Conservation (phyloP, 2,329 filamentous ascomycete species). For the Nigrospora oryzae region DNA sequence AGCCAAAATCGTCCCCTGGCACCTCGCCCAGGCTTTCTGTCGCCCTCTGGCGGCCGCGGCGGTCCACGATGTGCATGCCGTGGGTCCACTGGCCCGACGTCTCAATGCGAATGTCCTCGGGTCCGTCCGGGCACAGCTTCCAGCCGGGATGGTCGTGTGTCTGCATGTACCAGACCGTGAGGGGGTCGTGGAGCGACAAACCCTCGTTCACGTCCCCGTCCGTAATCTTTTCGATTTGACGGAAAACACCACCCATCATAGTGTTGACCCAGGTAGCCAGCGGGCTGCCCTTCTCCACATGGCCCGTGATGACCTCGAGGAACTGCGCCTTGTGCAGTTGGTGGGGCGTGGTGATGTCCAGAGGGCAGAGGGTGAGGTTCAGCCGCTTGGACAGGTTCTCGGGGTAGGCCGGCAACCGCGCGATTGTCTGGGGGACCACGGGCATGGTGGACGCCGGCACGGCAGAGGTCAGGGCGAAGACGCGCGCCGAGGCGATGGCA, state of each 20-base stretch:
- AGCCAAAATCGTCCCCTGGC: conserved; percentile 64
- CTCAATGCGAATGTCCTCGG: conserved; percentile 83
- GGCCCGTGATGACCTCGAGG: conserved; percentile 41
- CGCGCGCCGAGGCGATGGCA: conserved; percentile 63
- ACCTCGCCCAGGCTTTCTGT: conserved; percentile 40
- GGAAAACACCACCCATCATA: conserved; percentile 64
- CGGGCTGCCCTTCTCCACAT: conserved; percentile 56
- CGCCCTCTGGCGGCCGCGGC: conserved; percentile 49
- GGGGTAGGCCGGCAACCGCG: conserved; percentile 54
- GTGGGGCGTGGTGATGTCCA: conserved; percentile 70
- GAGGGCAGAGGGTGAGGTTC: conserved; percentile 62
- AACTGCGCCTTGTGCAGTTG: conserved; percentile 56
- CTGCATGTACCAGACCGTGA: conserved; percentile 73
- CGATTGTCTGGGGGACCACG: conserved; percentile 43
- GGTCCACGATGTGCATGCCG: conserved; percentile 82
- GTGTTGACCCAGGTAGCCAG: conserved; percentile 65
- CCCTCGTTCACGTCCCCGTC: conserved; percentile 45
- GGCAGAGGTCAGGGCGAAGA: conserved; percentile 69
- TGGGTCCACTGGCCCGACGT: conserved; percentile 90
- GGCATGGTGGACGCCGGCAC: conserved; percentile 76
- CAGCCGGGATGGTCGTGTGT: conserved; percentile 50
- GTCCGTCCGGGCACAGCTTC: conserved; percentile 42
- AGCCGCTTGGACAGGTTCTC: conserved; percentile 52
- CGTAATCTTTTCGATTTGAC: conserved; percentile 56
- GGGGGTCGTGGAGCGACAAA: conserved; percentile 66